Evolutionary conservation across 371 early-diverging fungal genomes (phyloP), one percentile per base, ranked within the genome.

Genomic region (Apophysomyces ossiformis): DNA sequence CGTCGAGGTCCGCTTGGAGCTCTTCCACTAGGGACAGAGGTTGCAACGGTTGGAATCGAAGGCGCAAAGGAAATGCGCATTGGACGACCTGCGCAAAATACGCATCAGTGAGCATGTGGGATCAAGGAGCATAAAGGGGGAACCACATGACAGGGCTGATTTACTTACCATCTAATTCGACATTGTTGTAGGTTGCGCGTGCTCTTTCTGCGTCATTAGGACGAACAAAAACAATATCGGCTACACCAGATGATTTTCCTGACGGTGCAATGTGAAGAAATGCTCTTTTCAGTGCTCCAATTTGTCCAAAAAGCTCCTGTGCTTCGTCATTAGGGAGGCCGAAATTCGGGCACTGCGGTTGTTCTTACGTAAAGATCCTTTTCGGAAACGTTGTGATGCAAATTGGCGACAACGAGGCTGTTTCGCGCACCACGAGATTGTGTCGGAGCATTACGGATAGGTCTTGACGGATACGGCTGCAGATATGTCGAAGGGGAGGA

Each of bases 371-470:
- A 81, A 67, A 89, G 85, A 76, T 89, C 89, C 57, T 85, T 85
- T 75, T 87, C 81, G 45, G 87, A 84, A 9, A 89, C 89, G 63
- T 85, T 86, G 67, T 85, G 86, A 63, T 87, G 85, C 65, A 89
- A 59, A 71, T 89, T 89, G 67, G 86, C 75, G 13, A 89, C 87
- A 8, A 77, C 67, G 43, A 82, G 65, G 35, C 68, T 73, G 66
- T 77, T 77, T 7, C 72, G 73, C 2, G 60, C 44, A 32, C 69
- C 57, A 15, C 61, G 39, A n/a, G 58, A 58, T 32, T 57, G 57
- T 13, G 39, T 58, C 45, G 67, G 56, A 47, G 59, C 15, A 38
- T 61, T 50, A 16, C 41, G 44, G 60, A 44, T 7, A 61, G 32
- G 62, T 68, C 46, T 54, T 71, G 37, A 21, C 26, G 38, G 54